Evolutionary conservation across 2,329 filamentous ascomycete genomes (phyloP).

Genomic region (Byssothecium circinans): DNA sequence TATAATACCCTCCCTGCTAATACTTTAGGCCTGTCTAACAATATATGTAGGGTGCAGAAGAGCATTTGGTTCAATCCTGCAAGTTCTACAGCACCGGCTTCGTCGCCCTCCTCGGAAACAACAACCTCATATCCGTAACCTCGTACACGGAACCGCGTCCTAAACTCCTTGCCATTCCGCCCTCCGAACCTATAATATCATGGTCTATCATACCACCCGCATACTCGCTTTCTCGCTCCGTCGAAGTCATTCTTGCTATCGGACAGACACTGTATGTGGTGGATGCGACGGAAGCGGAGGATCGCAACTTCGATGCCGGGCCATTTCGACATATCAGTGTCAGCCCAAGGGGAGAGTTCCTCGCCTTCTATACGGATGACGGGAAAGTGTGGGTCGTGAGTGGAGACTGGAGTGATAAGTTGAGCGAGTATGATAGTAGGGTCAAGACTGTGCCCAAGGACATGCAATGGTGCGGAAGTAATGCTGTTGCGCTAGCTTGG

Average conservation of each 20-base stretch:
- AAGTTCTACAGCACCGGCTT: slow-evolving; percentile 92
- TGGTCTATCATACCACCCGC: slow-evolving; percentile 89
- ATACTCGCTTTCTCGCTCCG: slow-evolving; percentile 85
- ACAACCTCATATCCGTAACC: slow-evolving; percentile 81
- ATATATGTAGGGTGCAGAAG: slow-evolving; percentile 69
- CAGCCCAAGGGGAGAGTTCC: slow-evolving; percentile 86
- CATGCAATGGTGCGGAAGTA: slow-evolving; percentile 94
- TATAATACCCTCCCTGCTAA: slow-evolving; percentile 27
- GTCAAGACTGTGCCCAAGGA: slow-evolving; percentile 84
- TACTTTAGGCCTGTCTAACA: neutral
- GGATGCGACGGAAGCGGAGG: slow-evolving; percentile 87
- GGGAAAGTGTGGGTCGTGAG: slow-evolving; percentile 89
- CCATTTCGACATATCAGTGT: slow-evolving; percentile 90
- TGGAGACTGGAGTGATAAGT: slow-evolving; percentile 88
- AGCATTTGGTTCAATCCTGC: slow-evolving; percentile 84
- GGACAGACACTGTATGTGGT: slow-evolving; percentile 81
- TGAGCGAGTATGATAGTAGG: slow-evolving; percentile 88
- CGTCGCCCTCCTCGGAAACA: slow-evolving; percentile 87
- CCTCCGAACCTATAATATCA: slow-evolving; percentile 77
- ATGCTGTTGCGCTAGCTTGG: slow-evolving; percentile 92
- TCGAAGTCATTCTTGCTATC: slow-evolving; percentile 88
- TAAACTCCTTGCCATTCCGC: slow-evolving; percentile 74
- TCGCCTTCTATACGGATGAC: slow-evolving; percentile 82
- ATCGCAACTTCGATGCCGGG: slow-evolving; percentile 85
- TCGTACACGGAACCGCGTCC: slow-evolving; percentile 90